These are phyloP conservation scores for Citrullus amarus DNA, from an alignment of 306 rosid genomes.

Conservation along the genomic window DNA sequence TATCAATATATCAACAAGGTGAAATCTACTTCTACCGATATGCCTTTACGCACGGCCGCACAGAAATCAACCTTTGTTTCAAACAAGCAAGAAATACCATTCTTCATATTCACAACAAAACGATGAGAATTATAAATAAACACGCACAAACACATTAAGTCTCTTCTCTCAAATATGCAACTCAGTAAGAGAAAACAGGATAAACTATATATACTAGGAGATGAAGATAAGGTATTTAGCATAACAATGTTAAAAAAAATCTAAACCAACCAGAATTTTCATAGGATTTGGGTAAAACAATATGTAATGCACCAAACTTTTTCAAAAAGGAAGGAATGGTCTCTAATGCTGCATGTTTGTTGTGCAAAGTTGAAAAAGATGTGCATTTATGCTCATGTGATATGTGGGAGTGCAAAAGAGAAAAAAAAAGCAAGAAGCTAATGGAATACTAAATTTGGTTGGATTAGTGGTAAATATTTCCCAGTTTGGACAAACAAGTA, in stretches of 20 bases:
- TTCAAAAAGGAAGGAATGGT: slow-evolving; percentile 17
- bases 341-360: slow-evolving; percentile 15
- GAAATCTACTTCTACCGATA: not conserved
- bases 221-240: not conserved
- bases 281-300: slow-evolving; percentile 4
- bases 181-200: not conserved
- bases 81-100: slow-evolving; percentile 33
- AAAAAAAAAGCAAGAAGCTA: not conserved
- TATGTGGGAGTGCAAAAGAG: slow-evolving; percentile 13
- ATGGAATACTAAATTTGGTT: slow-evolving; percentile 7
- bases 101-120: slow-evolving; percentile 23
- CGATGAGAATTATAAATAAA: not conserved
- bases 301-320: slow-evolving; percentile 9
- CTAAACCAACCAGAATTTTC: not conserved
- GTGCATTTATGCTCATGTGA: slow-evolving; percentile 45
- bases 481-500: slow-evolving; percentile 27
- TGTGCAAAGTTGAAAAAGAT: slow-evolving; percentile 25
- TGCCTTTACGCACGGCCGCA: not conserved
- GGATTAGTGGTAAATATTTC: slow-evolving; percentile 21
- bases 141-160: not conserved
- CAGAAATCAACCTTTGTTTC: slow-evolving; percentile 18
- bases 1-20: not conserved
- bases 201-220: not conserved
- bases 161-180: not conserved
- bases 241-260: not conserved